phyloP scores from a whole-genome alignment of 2,329 filamentous ascomycete genomes.

The Pyrenophora seminiperda region DNA sequence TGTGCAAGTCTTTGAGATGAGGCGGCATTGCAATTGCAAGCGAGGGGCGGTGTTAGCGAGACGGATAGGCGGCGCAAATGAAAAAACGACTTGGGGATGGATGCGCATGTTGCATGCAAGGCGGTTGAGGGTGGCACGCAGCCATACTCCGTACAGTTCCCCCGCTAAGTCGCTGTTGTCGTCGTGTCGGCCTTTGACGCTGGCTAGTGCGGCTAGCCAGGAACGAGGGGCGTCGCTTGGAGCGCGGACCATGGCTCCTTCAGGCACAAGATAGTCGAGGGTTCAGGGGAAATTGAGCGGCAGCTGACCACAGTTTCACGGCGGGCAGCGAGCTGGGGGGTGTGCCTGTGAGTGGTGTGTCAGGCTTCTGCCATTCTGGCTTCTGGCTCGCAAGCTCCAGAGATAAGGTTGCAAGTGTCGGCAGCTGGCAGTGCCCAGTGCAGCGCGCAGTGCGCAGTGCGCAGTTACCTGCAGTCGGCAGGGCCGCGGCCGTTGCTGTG shows the following conservation, averaged over 20 bases:
- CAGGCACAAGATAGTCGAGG: slow-evolving; percentile 10
- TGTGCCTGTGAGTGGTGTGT: not conserved
- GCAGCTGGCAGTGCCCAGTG: no score
- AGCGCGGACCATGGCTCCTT: slow-evolving; percentile 4
- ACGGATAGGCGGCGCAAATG: slow-evolving; percentile 2
- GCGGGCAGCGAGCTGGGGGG: not conserved
- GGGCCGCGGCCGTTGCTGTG: no score
- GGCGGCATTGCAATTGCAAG: not conserved
- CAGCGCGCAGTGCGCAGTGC: no score
- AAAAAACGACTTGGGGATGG: not conserved
- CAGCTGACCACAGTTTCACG: slow-evolving; percentile 24
- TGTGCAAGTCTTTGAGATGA: not conserved
- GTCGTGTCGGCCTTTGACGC: not conserved
- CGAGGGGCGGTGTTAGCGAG: not conserved
- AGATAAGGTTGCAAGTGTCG: no score
- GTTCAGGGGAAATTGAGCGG: slow-evolving; percentile 17
- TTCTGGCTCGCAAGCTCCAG: no score
- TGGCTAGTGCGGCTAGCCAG: slow-evolving; percentile 15
- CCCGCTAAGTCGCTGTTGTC: not conserved
- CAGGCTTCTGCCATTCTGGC: no score
- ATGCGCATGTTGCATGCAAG: not conserved
- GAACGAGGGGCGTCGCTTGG: slow-evolving; percentile 16
- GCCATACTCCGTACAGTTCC: not conserved
- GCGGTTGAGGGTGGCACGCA: not conserved
- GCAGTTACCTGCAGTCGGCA: no score